Evolutionary conservation across 140 eudicot genomes (phyloP), one percentile per base, ranked within the genome.

Genomic region (Stevia rebaudiana): DNA sequence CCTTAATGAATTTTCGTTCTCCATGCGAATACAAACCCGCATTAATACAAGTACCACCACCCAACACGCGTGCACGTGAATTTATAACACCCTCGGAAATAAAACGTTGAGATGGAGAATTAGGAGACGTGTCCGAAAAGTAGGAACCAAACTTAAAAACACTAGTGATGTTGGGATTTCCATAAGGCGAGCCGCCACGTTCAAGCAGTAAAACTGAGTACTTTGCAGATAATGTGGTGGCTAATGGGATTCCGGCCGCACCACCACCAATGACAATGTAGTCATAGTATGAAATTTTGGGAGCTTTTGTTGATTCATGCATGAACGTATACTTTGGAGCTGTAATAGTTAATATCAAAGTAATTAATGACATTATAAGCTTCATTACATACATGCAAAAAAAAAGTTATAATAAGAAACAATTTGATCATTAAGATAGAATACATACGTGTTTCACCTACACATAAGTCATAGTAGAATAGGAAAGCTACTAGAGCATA

Each of bases 31-130:
- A 56, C 5, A 56, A 56, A 16, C 63, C 42, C 0, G 41, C 63
- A 31, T 56, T 56, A 56, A 56, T 30, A 30, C 7, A 7, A 31
- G 63, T 56, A 31, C 63, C 63, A 56, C 63, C 63, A 31, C 63
- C 63, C 43, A 56, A 31, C 15, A 56, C 63, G 3, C 63, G 63
- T 16, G 63, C 13, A 0, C 63, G 63, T 0, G 23, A 2, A 16
- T 56, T 56, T 8, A 3, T 8, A 43, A 43, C 49, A 43, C 49
- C 49, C 18, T 43, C 49, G 5, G 49, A 13, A 43, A 43, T n/a
- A 43, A 43, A 43, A 5, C n/a, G 49, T 6, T 43, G 49, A 13
- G 19, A 0, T 7, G 49, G 49, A 13, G 49, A 43, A 13, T 0
- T 2, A 12, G 49, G 49, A 43, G 49, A 43, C 12, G 49, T 43